Evolutionary conservation across 441 rosid genomes (phyloP).

Genomic region (Erysimum cheiri): DNA sequence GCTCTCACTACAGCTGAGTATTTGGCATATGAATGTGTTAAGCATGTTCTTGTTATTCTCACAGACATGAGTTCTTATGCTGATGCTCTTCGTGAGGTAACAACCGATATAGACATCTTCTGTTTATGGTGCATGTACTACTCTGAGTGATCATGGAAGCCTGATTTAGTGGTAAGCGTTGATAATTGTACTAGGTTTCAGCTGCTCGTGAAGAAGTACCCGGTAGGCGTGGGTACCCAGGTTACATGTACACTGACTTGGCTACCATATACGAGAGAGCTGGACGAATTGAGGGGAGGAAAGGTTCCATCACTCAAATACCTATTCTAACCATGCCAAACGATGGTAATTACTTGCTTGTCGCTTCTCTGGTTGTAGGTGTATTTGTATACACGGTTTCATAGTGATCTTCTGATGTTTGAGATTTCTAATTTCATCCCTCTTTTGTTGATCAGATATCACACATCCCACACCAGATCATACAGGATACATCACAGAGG

Average conservation of each 20-base stretch:
- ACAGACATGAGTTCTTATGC: slow-evolving; percentile 96
- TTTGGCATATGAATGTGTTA: slow-evolving; percentile 92
- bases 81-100: slow-evolving; percentile 96
- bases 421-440: neutral
- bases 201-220: slow-evolving; percentile 98
- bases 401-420: neutral
- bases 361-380: neutral
- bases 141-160: too few species aligned
- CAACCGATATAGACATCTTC: neutral
- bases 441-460: slow-evolving; percentile 58
- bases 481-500: slow-evolving; percentile 75
- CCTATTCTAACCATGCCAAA: slow-evolving; percentile 95
- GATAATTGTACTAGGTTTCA: slow-evolving; percentile 64
- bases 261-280: slow-evolving; percentile 93
- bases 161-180: neutral
- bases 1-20: slow-evolving; percentile 92
- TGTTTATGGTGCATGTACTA: too few species aligned
- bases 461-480: slow-evolving; percentile 94
- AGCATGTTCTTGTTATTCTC: slow-evolving; percentile 87
- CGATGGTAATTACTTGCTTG: slow-evolving; percentile 58
- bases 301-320: slow-evolving; percentile 70
- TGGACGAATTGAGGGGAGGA: slow-evolving; percentile 89
- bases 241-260: slow-evolving; percentile 94
- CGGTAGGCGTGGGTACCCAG: slow-evolving; percentile 96
- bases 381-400: neutral